Base-by-base conservation (phyloP, 1,284 basidiomycete species). In the Coniophora puteana region DNA sequence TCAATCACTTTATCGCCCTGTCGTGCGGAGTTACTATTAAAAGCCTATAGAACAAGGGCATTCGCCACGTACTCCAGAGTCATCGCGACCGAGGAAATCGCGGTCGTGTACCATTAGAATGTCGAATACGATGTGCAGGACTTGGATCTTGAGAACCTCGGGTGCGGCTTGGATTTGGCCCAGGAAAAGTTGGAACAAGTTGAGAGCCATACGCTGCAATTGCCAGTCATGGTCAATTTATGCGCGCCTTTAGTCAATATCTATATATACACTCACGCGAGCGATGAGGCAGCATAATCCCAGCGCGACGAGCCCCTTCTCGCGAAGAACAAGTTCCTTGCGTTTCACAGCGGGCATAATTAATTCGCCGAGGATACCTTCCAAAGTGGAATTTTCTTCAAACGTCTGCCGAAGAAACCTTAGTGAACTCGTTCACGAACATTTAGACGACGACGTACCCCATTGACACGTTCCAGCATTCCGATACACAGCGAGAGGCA, bases 281-380 rank as follows among this genome's bases (percentile, higher is more conserved):
- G 95, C 90, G 49, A 98, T 93, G 48, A 98, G 78, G 58, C 89
- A 94, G 59, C 92, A 94, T 7, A 99, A 65, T 0, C 91, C 94
- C 0, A 99, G 73, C 49, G 84, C 85, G 31, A 91, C 69, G 11
- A 97, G 73, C 0, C 93, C 95, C 51, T 89, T 85, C 64, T 95
- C 91, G 24, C 94, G 78, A 34, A 98, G 74, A 0, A 73, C 70
- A 2, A 88, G 72, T 47, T 95, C 89, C 62, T 93, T 95, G 48
- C 89, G 79, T 53, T 85, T 83, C 24, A 98, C 89, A 1, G 91
- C 82, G 0, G 95, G 95, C 23, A 96, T 80, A 51, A 98, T 92
- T 18, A 98, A 70, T 53, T 97, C 92, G 2, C 83, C 79, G 2
- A 98, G 69, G 26, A 98, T 77, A 24, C 95, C 95, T 56, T 95